Percentiles rank a stretch among this genome's conserved stretches.
Evolutionary conservation across 2,329 filamentous ascomycete genomes (phyloP).

Genomic region (Claviceps cyperi): DNA sequence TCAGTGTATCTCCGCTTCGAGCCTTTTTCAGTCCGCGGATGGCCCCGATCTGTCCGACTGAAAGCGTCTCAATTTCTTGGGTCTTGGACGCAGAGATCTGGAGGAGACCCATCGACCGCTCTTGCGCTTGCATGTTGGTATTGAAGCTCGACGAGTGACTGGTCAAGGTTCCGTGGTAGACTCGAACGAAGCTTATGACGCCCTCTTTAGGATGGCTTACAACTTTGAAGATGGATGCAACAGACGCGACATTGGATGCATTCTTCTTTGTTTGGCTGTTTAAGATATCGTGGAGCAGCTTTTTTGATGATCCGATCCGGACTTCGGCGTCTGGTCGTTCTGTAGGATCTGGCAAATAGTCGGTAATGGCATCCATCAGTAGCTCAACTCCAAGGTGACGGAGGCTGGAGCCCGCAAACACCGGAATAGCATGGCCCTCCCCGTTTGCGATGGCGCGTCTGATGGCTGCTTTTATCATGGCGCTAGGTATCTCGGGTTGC

Average conservation of each 20-base stretch:
- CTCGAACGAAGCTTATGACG: slow-evolving; percentile 78
- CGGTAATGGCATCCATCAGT: slow-evolving; percentile 73
- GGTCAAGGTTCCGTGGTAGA: slow-evolving; percentile 72
- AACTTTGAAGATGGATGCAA: slow-evolving; percentile 81
- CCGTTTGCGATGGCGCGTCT: slow-evolving; percentile 54
- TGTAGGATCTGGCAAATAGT: slow-evolving; percentile 70
- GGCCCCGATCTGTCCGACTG: slow-evolving; percentile 84
- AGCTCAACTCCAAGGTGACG: slow-evolving; percentile 89
- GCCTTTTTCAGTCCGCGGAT: slow-evolving; percentile 80
- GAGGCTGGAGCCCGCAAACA: slow-evolving; percentile 87
- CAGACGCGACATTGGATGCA: slow-evolving; percentile 24
- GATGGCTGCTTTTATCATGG: slow-evolving; percentile 58
- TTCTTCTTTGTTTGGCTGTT: slow-evolving; percentile 22
- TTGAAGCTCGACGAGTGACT: slow-evolving; percentile 72
- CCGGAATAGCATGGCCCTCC: slow-evolving; percentile 61
- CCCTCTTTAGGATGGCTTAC: slow-evolving; percentile 77
- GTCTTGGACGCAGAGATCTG: slow-evolving; percentile 85
- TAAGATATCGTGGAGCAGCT: slow-evolving; percentile 24
- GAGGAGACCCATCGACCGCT: slow-evolving; percentile 66
- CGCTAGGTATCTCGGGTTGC: slow-evolving; percentile 56
- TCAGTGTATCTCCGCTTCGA: slow-evolving; percentile 84
- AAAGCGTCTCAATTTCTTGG: slow-evolving; percentile 66
- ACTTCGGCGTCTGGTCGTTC: slow-evolving; percentile 72
- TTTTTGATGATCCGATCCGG: slow-evolving; percentile 44
- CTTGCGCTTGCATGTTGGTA: slow-evolving; percentile 65